Conservation (phyloP, 2,329 filamentous ascomycete species). For the Dryadomyces sulphureus region DNA sequence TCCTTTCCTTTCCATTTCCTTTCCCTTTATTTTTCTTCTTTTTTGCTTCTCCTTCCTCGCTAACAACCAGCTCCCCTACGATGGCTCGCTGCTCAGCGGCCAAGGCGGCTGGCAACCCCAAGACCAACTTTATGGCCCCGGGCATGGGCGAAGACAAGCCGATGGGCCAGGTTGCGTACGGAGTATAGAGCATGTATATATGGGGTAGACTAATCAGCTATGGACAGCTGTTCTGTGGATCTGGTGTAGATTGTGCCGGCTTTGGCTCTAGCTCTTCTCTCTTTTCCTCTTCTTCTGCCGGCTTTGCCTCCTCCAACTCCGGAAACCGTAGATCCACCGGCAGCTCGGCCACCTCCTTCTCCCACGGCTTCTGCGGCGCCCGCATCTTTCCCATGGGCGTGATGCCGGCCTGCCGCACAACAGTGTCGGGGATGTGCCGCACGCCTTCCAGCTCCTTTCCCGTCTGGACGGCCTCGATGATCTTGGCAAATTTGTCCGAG, state of each 20-base stretch:
- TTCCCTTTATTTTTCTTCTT: conserved; percentile 2
- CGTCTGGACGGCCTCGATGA: conserved; percentile 70
- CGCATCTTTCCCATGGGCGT: conserved; percentile 31
- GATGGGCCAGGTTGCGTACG: conserved; percentile 46
- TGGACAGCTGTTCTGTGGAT: too few species aligned
- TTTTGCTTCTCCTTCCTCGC: background rate
- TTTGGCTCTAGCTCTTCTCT: background rate
- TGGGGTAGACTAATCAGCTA: background rate
- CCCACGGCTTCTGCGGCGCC: conserved; percentile 59
- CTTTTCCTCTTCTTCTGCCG: background rate
- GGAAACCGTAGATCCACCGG: conserved; percentile 20
- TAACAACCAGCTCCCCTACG: conserved; percentile 61
- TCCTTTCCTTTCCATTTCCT: too few species aligned
- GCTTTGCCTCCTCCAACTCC: background rate
- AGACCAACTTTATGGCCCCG: conserved; percentile 66
- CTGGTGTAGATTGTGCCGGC: too few species aligned
- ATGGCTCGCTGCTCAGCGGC: conserved; percentile 96
- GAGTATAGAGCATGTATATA: conserved; percentile 21
- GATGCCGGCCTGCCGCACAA: conserved; percentile 50
- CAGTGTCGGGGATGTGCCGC: conserved; percentile 67
- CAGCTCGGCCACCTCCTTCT: conserved; percentile 32
- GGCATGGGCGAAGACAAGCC: conserved; percentile 50
- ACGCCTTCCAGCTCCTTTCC: conserved; percentile 79
- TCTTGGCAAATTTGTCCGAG: conserved; percentile 69
- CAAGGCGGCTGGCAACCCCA: conserved; percentile 66